phyloP scores from a whole-genome alignment of 371 early-diverging fungal species.

The Choanephora cucurbitarum region DNA sequence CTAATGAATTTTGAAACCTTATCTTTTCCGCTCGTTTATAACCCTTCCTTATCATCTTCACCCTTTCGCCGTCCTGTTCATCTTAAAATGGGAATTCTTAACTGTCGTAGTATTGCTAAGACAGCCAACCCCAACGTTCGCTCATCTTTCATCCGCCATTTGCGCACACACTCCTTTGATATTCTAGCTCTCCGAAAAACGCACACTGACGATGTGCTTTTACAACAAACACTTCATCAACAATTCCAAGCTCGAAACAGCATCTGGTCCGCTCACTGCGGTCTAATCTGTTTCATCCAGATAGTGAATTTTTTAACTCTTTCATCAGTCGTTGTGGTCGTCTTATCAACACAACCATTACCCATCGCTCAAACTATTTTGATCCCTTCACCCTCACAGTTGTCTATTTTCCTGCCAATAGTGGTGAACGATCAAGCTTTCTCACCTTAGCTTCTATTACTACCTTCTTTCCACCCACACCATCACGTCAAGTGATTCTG shows the following conservation, averaged over 20 bases:
- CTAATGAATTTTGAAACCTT: too few relatives aligned
- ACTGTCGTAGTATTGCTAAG: slow-evolving; percentile 9
- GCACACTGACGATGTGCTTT: neutral
- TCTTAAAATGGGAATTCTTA: neutral
- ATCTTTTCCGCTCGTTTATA: too few relatives aligned
- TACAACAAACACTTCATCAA: neutral
- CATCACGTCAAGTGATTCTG: neutral
- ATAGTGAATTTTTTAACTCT: slow-evolving; percentile 1
- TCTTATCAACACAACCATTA: slow-evolving; percentile 1
- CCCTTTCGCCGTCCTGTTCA: too few relatives aligned
- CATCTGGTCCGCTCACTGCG: slow-evolving; percentile 7
- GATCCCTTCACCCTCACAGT: neutral
- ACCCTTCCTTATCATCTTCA: too few relatives aligned
- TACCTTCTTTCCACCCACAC: neutral
- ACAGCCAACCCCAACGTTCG: neutral
- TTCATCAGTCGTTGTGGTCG: slow-evolving; percentile 6
- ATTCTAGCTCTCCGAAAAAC: slow-evolving; percentile 4
- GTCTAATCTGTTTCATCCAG: slow-evolving; percentile 3
- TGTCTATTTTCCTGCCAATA: neutral
- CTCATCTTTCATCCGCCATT: slow-evolving; percentile 1
- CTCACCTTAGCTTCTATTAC: neutral
- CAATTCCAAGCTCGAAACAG: slow-evolving; percentile 3
- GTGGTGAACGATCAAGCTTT: neutral
- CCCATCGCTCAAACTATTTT: neutral
- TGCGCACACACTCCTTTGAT: slow-evolving; percentile 2